Conservation (phyloP, 2,329 filamentous ascomycete genomes). For the Fragosphaeria purpurea region DNA sequence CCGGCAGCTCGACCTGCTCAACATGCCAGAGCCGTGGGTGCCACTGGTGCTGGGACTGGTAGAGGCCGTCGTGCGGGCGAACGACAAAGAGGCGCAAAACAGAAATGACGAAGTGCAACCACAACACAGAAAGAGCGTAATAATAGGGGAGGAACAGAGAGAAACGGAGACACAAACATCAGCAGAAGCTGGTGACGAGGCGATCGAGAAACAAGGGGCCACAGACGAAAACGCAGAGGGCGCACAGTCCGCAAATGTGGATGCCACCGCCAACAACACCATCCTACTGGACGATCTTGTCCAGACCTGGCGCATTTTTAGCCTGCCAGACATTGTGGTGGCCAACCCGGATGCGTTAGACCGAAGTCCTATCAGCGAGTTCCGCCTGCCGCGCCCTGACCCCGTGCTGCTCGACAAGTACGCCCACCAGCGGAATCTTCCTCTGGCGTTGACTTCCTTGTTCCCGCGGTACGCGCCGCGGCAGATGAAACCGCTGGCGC, state of each 20-base stretch:
- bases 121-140: too few relatives aligned
- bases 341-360: constrained; percentile 6
- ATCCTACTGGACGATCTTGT: constrained; percentile 28
- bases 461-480: constrained; percentile 23
- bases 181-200: too few relatives aligned
- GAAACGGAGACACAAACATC: too few relatives aligned
- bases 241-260: constrained; percentile 10
- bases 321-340: constrained; percentile 18
- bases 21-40: constrained; percentile 23
- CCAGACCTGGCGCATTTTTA: constrained; percentile 30
- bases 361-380: neutral
- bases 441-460: constrained; percentile 21
- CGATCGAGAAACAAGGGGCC: too few relatives aligned
- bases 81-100: too few relatives aligned
- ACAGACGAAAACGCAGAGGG: too few relatives aligned
- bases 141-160: too few relatives aligned
- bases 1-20: constrained; percentile 24
- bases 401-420: constrained; percentile 6
- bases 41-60: constrained; percentile 24
- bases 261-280: constrained; percentile 4
- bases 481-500: constrained; percentile 18
- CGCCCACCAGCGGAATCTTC: constrained; percentile 12
- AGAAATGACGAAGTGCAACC: too few relatives aligned
- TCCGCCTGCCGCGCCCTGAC: constrained; percentile 11
- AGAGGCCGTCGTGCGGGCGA: constrained; percentile 16